Conservation (phyloP, 2,329 filamentous ascomycete species). For the Coniosporium tulheliwenetii region DNA sequence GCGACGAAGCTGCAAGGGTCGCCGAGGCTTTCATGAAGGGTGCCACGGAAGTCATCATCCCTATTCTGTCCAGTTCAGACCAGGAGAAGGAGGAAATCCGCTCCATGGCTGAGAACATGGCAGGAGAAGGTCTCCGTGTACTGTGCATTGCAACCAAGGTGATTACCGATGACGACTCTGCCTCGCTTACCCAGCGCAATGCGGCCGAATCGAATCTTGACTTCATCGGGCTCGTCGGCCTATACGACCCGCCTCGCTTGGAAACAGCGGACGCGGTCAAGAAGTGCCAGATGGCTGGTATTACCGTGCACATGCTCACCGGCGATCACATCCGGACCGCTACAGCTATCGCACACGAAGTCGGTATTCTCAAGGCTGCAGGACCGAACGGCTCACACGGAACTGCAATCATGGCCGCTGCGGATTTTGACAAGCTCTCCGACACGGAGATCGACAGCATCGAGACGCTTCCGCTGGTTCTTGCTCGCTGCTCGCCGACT, state of each 20-base stretch:
- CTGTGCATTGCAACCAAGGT: constrained; percentile 11
- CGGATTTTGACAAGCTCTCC: constrained; percentile 26
- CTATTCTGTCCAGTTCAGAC: constrained; percentile 6
- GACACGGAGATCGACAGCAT: constrained; percentile 26
- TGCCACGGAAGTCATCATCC: constrained; percentile 16
- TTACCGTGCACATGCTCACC: constrained; percentile 27
- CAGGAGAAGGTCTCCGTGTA: constrained; percentile 14
- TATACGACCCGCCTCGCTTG: constrained; percentile 22
- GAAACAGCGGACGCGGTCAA: constrained; percentile 20
- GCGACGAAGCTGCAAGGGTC: background rate
- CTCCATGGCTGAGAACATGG: constrained; percentile 13
- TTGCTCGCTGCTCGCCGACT: constrained; percentile 28
- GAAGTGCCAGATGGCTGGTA: constrained; percentile 18
- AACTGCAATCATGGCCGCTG: constrained; percentile 25
- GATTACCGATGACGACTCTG: constrained; percentile 7
- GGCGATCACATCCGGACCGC: constrained; percentile 25
- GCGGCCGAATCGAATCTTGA: too few relatives aligned
- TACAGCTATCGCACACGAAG: constrained; percentile 22
- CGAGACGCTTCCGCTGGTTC: constrained; percentile 24
- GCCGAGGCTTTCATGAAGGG: constrained; percentile 14
- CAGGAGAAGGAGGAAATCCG: constrained; percentile 9
- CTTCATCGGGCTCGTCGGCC: constrained; percentile 37
- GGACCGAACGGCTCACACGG: constrained; percentile 5
- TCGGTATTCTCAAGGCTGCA: constrained; percentile 17
- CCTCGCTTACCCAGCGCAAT: constrained; percentile 5